Percentiles rank a stretch among this genome's conserved stretches.
Conservation (phyloP, 2,329 filamentous ascomycete species). For the Cadophora sp. region DNA sequence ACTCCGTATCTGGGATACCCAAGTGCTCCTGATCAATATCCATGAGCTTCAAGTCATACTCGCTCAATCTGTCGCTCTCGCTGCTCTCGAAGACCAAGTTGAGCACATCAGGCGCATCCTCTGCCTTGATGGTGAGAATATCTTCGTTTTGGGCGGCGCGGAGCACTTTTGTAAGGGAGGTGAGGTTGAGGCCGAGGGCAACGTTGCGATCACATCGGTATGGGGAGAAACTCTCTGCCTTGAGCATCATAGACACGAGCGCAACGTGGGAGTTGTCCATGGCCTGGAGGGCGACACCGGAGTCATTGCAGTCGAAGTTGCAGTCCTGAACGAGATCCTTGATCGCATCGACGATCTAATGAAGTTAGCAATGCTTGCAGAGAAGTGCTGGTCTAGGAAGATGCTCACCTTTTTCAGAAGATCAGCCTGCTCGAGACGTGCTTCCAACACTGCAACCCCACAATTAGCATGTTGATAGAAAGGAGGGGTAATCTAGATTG, state of each 20-base stretch:
- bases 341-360: conserved; percentile 95
- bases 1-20: conserved; percentile 99
- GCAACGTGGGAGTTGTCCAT: conserved; percentile 99
- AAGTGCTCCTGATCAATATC: conserved; percentile 99
- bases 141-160: conserved; percentile 94
- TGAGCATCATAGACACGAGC: conserved; percentile 98
- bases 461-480: conserved; percentile 16
- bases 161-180: conserved; percentile 95
- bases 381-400: neutral
- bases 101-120: conserved; percentile 93
- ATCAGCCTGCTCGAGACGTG: conserved; percentile 91
- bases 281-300: conserved; percentile 94
- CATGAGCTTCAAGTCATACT: conserved; percentile 99
- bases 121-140: conserved; percentile 94
- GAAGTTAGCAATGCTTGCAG: conserved; percentile 35
- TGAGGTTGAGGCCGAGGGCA: conserved; percentile 95
- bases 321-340: conserved; percentile 99
- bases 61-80: conserved; percentile 88
- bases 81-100: conserved; percentile 95
- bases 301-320: conserved; percentile 99
- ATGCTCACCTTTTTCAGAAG: conserved; percentile 87
- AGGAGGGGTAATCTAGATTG: neutral
- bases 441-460: conserved; percentile 76
- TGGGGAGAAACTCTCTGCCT: conserved; percentile 90
- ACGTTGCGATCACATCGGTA: conserved; percentile 99